Conservation (phyloP, 2,329 filamentous ascomycete genomes). For the Graphium sp. region DNA sequence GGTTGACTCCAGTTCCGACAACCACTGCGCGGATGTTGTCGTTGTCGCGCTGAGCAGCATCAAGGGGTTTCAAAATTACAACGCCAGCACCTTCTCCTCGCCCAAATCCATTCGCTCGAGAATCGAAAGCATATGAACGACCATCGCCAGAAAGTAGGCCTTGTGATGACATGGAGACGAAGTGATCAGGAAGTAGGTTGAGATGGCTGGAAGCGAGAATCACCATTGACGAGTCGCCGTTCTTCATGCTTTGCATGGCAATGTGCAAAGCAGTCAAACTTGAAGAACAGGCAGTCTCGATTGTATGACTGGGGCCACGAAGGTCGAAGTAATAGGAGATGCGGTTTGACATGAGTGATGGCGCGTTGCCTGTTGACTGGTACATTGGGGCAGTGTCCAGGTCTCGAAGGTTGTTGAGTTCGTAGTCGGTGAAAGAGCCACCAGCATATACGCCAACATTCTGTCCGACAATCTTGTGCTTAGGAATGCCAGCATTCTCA, state of each 20-base stretch:
- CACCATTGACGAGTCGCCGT: conserved; percentile 10
- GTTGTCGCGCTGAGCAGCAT: conserved; percentile 34
- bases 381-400: conserved; percentile 16
- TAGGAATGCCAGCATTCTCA: conserved; percentile 14
- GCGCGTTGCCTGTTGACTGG: conserved; percentile 29
- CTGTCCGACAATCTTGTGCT: conserved; percentile 10
- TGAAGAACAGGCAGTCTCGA: conserved; percentile 19
- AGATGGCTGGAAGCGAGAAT: conserved; percentile 8
- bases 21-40: conserved; percentile 37
- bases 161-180: conserved; percentile 8
- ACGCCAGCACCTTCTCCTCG: conserved; percentile 41
- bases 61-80: conserved; percentile 38
- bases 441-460: conserved; percentile 14
- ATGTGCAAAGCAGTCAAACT: conserved; percentile 15
- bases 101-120: conserved; percentile 30
- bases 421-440: conserved; percentile 10
- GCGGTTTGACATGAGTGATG: conserved; percentile 35
- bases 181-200: conserved; percentile 9
- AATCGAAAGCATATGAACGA: conserved; percentile 24
- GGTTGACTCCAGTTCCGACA: conserved; percentile 29
- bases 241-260: conserved; percentile 13
- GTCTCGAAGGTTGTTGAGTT: conserved; percentile 9
- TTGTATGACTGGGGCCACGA: conserved; percentile 15
- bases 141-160: conserved; percentile 28
- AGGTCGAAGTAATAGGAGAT: conserved; percentile 25